phyloP scores from a whole-genome alignment of 495 filamentous ascomycete species.

The Aspergillus ellipticus region DNA sequence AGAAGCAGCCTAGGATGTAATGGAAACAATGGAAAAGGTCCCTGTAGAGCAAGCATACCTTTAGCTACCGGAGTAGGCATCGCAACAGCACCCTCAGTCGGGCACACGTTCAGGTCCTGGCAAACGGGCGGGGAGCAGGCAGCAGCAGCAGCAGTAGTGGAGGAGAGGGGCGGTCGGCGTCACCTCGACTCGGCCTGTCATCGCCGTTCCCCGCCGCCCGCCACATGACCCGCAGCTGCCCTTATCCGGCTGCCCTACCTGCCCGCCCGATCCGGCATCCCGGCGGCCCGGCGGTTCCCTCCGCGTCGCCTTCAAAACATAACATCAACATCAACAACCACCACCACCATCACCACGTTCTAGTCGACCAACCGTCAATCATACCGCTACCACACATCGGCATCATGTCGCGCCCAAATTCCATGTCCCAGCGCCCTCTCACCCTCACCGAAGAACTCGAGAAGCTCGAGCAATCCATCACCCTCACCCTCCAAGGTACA shows the following conservation, averaged over 20 bases:
- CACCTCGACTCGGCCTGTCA: conserved; percentile 6
- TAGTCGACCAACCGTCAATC: neutral
- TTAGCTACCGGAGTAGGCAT: conserved; percentile 55
- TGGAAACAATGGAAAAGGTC: conserved; percentile 3
- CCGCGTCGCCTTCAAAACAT: conserved; percentile 15
- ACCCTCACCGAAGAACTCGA: conserved; percentile 93
- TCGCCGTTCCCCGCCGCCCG: conserved; percentile 7
- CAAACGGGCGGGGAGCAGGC: too few species aligned
- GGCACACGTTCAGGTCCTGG: neutral
- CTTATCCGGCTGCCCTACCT: conserved; percentile 40
- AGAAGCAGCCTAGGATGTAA: neutral
- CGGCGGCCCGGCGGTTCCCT: conserved; percentile 28
- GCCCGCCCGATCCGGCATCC: conserved; percentile 27
- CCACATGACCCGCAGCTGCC: conserved; percentile 32
- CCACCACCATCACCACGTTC: neutral
- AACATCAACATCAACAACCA: conserved; percentile 14
- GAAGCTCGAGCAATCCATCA: conserved; percentile 94
- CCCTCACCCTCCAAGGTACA: conserved; percentile 86
- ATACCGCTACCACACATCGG: neutral
- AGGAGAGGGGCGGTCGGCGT: conserved; percentile 2
- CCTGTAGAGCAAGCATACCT: conserved; percentile 32
- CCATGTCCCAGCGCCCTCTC: conserved; percentile 59
- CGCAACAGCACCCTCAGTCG: conserved; percentile 9
- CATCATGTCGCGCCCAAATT: conserved; percentile 49
- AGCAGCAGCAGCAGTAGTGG: conserved; percentile 9